Base-by-base conservation (phyloP, 768 basidiomycete species). In the Rhodosporidiobolus sp. region DNA sequence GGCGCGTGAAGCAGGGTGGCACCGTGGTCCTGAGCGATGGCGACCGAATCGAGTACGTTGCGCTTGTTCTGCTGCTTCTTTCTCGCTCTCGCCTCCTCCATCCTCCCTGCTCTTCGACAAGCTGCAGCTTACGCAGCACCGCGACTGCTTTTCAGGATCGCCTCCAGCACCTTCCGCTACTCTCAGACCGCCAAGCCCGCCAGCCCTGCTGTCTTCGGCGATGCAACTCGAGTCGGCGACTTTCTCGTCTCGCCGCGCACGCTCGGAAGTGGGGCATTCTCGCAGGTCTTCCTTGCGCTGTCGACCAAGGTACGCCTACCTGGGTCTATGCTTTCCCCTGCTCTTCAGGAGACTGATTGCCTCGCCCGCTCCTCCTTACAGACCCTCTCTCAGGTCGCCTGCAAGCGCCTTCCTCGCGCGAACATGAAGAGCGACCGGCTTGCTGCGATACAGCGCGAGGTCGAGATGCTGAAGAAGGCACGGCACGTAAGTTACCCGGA, bases 301-400 rank as follows among this genome's bases (percentile, higher is more conserved):
- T 34, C 58, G 28, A 56, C 66, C 43, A 61, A 61, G 63, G 69
- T 70, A 28, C 24, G 57, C 12, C 35, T 24, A 43, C 26, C 28
- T 17, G 52, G 12, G 6, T 12, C 38, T 26, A 4, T n/a, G 26
- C 32, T 32, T 35, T 57, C 9, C 11, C 14, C 46, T 34, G 49
- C 52, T 2, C 50, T n/a, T n/a, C n/a, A n/a, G n/a, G n/a, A n/a
- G n/a, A n/a, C n/a, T n/a, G n/a, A n/a, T n/a, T 45, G 9, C 9
- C 17, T 60, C 16, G 20, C 6, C n/a, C n/a, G n/a, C n/a, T n/a
- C n/a, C n/a, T n/a, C n/a, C n/a, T n/a, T n/a, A 17, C 61, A 67
- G 63, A 63, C 67, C 3, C 49, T 71, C 30, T 58, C 30, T 12
- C 74, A 75, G 38, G 66, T 71, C 55, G 74, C 74, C 10, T 75